Conservation (phyloP, 257 asterid species). For the Thymus quinquecostatus region DNA sequence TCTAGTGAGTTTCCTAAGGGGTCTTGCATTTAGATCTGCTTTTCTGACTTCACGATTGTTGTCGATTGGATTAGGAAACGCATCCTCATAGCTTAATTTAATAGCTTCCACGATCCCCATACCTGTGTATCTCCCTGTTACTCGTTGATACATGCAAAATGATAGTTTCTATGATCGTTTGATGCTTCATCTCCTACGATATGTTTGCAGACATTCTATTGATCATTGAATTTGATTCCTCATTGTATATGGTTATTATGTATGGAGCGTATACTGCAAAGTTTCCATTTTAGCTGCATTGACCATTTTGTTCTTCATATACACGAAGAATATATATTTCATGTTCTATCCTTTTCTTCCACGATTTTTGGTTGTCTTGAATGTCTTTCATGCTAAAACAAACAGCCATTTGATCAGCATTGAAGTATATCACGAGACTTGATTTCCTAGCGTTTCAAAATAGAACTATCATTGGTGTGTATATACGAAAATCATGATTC, state of each 20-base stretch:
- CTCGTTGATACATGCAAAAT: neutral
- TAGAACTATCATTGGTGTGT: neutral
- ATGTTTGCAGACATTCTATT: constrained; percentile 16
- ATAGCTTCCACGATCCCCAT: constrained; percentile 1
- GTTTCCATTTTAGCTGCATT: neutral
- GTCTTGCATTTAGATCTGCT: constrained; percentile 18
- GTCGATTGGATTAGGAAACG: neutral
- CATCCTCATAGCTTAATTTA: constrained; percentile 16
- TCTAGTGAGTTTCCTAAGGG: neutral
- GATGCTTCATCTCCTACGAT: constrained; percentile 1
- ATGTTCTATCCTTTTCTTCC: neutral
- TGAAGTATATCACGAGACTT: constrained; percentile 4
- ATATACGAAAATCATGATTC: constrained; percentile 5
- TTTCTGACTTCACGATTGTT: neutral
- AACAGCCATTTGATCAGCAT: neutral
- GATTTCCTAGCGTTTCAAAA: neutral
- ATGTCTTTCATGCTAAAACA: constrained; percentile 26
- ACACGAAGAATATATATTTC: neutral
- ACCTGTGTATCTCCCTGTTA: neutral
- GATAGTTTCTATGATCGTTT: neutral
- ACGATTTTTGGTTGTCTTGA: neutral
- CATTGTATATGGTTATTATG: neutral
- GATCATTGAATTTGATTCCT: neutral
- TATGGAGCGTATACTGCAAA: neutral
- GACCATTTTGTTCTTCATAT: constrained; percentile 4